Evolutionary conservation across 2,329 filamentous ascomycete genomes (phyloP).

Genomic region (Colletotrichum shisoi): DNA sequence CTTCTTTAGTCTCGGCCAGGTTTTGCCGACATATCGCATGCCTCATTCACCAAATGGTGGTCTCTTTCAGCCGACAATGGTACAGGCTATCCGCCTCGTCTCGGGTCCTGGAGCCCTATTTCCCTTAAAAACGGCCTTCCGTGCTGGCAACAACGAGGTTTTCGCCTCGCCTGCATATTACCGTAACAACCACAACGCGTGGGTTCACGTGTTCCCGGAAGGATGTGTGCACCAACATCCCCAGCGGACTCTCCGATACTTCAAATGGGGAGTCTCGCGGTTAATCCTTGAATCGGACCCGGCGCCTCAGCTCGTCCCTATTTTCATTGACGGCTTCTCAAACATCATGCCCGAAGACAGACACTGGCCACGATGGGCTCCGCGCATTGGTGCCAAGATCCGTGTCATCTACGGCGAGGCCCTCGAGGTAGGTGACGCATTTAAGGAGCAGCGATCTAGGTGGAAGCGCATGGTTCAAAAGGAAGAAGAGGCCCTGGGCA

Average conservation of each 20-base stretch:
- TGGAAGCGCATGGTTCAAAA: conserved; percentile 73
- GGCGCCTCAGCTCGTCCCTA: conserved; percentile 86
- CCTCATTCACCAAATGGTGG: conserved; percentile 82
- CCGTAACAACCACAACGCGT: conserved; percentile 73
- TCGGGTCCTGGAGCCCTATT: conserved; percentile 57
- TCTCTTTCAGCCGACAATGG: conserved; percentile 87
- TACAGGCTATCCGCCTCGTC: conserved; percentile 83
- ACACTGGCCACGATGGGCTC: conserved; percentile 79
- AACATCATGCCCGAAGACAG: conserved; percentile 87
- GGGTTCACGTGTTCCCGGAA: conserved; percentile 97
- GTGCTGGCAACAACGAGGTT: conserved; percentile 69
- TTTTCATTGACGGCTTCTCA: conserved; percentile 93
- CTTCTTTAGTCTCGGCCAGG: conserved; percentile 91
- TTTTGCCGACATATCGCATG: conserved; percentile 84
- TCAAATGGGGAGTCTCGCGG: conserved; percentile 95
- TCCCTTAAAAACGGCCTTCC: conserved; percentile 28
- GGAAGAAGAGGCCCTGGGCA: conserved; percentile 50
- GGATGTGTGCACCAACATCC: conserved; percentile 91
- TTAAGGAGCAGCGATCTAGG: conserved; percentile 76
- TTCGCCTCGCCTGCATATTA: conserved; percentile 78
- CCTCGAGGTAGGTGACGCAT: conserved; percentile 75
- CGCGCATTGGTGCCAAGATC: conserved; percentile 74
- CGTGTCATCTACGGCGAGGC: conserved; percentile 80
- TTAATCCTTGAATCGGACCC: conserved; percentile 90
- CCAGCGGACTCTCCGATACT: conserved; percentile 84